Conservation (phyloP, 352 stramenopile genomes). For the Peronospora farinosa region DNA sequence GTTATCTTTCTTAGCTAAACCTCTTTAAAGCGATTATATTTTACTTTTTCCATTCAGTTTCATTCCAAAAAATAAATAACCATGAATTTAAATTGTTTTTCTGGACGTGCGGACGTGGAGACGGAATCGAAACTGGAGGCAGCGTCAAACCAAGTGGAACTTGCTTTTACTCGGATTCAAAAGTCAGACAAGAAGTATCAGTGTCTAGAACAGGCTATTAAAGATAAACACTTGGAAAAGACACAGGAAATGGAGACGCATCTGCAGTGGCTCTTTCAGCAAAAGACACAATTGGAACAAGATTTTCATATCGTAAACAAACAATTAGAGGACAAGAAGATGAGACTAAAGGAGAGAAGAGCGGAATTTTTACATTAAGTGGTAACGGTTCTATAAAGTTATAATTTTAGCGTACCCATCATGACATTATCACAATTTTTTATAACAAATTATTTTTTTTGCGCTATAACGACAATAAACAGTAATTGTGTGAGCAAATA, state of each 20-base stretch:
- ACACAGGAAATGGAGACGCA: conserved; percentile 44
- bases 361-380: neutral
- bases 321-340: conserved; percentile 47
- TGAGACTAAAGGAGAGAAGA: conserved; percentile 48
- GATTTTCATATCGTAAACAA: conserved; percentile 42
- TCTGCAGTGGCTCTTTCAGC: conserved; percentile 46
- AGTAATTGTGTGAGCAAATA: no score
- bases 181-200: conserved; percentile 44
- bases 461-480: no score
- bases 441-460: no score
- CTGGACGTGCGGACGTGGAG: conserved; percentile 39
- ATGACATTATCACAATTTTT: no score
- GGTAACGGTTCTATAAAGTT: no score
- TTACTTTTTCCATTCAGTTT: neutral
- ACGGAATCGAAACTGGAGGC: conserved; percentile 63
- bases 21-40: neutral
- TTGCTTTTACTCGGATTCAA: conserved; percentile 50
- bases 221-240: conserved; percentile 29
- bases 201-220: conserved; percentile 35
- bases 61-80: neutral
- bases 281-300: conserved; percentile 42
- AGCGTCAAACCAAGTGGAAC: conserved; percentile 58
- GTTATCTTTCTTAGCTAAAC: no score
- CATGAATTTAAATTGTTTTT: conserved; percentile 72
- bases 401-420: neutral